These are phyloP conservation scores for Mucor sp. DNA, from an alignment of 371 early-diverging fungal genomes.

Conservation along the genomic window DNA sequence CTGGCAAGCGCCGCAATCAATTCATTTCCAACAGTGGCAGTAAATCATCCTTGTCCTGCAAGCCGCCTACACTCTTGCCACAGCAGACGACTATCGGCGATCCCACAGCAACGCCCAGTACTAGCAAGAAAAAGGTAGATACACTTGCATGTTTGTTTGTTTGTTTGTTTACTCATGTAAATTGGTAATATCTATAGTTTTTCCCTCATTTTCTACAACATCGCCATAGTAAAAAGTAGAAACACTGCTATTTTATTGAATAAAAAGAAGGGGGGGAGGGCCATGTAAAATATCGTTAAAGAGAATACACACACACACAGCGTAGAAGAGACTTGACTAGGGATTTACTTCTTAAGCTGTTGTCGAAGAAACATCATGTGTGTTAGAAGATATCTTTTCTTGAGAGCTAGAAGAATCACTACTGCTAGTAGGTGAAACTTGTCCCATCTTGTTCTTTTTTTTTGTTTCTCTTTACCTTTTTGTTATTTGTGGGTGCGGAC, in stretches of 20 bases:
- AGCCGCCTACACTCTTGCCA: not conserved
- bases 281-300: not conserved
- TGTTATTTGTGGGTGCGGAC: not conserved
- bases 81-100: not conserved
- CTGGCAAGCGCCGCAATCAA: slow-evolving; percentile 2
- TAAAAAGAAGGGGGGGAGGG: not conserved
- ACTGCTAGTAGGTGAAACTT: slow-evolving; percentile 2
- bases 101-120: not conserved
- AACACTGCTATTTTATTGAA: slow-evolving; percentile 1
- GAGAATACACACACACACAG: no score
- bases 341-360: not conserved
- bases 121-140: slow-evolving; percentile 20
- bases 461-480: slow-evolving; percentile 9
- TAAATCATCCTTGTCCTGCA: not conserved
- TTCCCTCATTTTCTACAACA: slow-evolving; percentile 22
- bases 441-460: not conserved
- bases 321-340: not conserved
- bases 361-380: not conserved
- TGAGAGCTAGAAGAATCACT: slow-evolving; percentile 2
- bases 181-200: slow-evolving; percentile 4
- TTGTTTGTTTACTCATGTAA: not conserved
- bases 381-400: slow-evolving; percentile 1
- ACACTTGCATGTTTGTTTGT: not conserved
- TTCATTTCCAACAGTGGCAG: not conserved
- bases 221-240: slow-evolving; percentile 15